Evolutionary conservation across 164 flowering plant species (phyloP), one percentile per base, ranked within the genome.

Genomic region (Annona squamosa): DNA sequence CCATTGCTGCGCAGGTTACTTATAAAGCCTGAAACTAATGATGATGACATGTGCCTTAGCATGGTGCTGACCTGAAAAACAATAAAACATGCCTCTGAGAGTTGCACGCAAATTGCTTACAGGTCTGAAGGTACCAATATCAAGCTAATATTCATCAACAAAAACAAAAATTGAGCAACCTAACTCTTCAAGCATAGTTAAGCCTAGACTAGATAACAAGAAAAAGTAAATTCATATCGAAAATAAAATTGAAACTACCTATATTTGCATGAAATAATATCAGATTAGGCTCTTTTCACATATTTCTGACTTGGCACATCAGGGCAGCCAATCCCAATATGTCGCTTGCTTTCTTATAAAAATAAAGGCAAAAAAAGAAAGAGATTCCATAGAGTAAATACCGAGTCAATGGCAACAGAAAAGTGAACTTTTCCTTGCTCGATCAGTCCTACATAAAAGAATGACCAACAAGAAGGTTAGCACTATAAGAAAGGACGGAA

Each of bases 361-460:
- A 19, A 62, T 4, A 67, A 13, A 26, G 4, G 46, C 26, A 18
- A 17, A 26, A 26, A 26, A 26, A 26, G 37, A 26, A 48, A 47
- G 19, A 18, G 66, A 6, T 18, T 63, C 2, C 7, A 17, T 26
- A 57, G 7, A 4, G 67, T 42, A 57, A 9, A 5, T 89, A 94
- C 99, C 92, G 86, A 88, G 82, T 94, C 99, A 76, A 94, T 85
- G 71, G 93, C 97, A 72, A 92, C 88, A 73, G 86, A 86, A 72
- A 94, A 91, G 19, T 86, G 88, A 63, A 65, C 83, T 80, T 84
- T 94, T 46, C 86, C 87, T 76, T 80, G 81, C 71, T 82, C 89
- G 77, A 83, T 84, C 67, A 91, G 67, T 74, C 85, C 99, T 94
- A 84, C 84, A 77, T 68, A 63, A 74, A 78, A 10, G 73, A 71